A percentile compares a stretch with the other conserved stretches of the same genome.
Evolutionary conservation across 2,329 filamentous ascomycete species (phyloP).

Genomic region (Penicillium expansum): DNA sequence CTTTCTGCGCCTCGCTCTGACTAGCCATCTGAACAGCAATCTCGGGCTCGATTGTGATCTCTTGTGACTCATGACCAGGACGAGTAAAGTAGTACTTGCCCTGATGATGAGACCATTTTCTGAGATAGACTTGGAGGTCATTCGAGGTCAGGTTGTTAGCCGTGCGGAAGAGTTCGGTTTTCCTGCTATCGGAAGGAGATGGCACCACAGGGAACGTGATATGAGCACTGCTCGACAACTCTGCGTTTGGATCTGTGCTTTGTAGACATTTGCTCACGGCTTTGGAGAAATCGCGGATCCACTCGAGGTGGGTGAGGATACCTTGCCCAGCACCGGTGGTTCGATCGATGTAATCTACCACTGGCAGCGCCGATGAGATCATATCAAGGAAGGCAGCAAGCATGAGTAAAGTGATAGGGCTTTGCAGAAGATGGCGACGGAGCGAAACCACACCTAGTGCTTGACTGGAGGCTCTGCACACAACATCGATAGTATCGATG

Average conservation of each 20-base stretch:
- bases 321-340: constrained; percentile 25
- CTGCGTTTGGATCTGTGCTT: not conserved
- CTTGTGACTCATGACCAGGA: constrained; percentile 44
- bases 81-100: constrained; percentile 48
- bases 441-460: constrained; percentile 38
- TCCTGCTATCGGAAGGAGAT: constrained; percentile 18
- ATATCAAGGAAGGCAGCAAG: constrained; percentile 42
- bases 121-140: constrained; percentile 46
- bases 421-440: constrained; percentile 35
- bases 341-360: constrained; percentile 50
- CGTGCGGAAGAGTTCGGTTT: constrained; percentile 11
- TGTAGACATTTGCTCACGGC: constrained; percentile 11
- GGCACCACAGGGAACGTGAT: constrained; percentile 6
- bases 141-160: constrained; percentile 36
- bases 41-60: constrained; percentile 41
- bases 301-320: constrained; percentile 35
- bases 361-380: constrained; percentile 40
- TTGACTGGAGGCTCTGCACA: constrained; percentile 41
- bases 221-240: not conserved
- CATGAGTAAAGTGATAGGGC: constrained; percentile 40
- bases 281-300: constrained; percentile 40
- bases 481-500: constrained; percentile 35
- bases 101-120: constrained; percentile 48
- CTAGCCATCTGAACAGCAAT: constrained; percentile 21
- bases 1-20: constrained; percentile 11